phyloP scores from a whole-genome alignment of 2,329 filamentous ascomycete species.

The Pseudonectria foliicola region DNA sequence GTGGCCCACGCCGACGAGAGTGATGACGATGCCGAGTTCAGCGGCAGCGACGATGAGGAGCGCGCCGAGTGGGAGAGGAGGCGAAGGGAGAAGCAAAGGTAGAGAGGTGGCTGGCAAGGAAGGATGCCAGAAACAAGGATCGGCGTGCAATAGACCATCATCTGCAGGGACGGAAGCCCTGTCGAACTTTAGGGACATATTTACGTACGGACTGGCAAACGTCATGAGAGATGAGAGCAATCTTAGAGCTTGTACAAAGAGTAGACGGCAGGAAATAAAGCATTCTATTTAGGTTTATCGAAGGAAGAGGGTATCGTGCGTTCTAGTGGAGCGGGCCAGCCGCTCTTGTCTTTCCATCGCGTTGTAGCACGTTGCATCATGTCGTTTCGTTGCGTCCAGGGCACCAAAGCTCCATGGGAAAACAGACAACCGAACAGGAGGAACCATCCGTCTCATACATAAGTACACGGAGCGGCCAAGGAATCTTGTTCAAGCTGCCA shows the following conservation, averaged over 20 bases:
- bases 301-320: constrained; percentile 12
- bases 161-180: no score
- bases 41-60: constrained; percentile 58
- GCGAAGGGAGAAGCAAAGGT: constrained; percentile 32
- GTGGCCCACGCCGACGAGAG: constrained; percentile 24
- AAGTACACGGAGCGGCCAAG: no score
- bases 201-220: constrained; percentile 10
- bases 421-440: no score
- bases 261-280: constrained; percentile 15
- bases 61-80: constrained; percentile 54
- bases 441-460: no score
- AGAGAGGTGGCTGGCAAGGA: neutral
- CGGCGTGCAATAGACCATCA: no score
- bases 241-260: constrained; percentile 18
- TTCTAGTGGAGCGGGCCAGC: constrained; percentile 8
- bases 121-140: no score
- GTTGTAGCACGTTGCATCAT: neutral
- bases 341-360: constrained; percentile 8
- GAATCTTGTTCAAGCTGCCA: constrained; percentile 7
- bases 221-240: constrained; percentile 13
- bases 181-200: constrained; percentile 1
- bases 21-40: constrained; percentile 54
- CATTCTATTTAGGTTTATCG: constrained; percentile 17
- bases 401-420: no score
- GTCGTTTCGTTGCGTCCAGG: no score